Conservation (phyloP, 2,329 filamentous ascomycete genomes). For the Pseudogymnoascus sp. region DNA sequence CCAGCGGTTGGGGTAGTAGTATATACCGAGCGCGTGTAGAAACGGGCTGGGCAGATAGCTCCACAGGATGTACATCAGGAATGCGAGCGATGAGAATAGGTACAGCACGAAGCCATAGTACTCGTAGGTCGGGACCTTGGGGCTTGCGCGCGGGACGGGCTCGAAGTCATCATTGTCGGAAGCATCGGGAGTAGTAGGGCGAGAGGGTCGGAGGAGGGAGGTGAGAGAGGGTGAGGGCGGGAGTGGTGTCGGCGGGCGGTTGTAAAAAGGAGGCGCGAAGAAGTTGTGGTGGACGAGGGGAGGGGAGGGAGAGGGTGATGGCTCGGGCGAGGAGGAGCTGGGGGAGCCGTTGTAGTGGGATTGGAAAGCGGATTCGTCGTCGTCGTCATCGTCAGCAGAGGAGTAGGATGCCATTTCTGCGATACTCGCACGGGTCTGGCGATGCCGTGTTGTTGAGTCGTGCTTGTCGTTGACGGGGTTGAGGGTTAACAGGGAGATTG, state of each 20-base stretch:
- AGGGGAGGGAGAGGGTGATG: slow-evolving; percentile 24
- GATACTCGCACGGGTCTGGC: background rate
- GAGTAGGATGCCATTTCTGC: background rate
- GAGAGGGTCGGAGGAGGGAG: slow-evolving; percentile 78
- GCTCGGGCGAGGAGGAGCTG: slow-evolving; percentile 23
- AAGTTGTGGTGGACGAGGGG: slow-evolving; percentile 36
- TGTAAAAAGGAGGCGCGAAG: slow-evolving; percentile 87
- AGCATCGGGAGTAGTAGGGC: slow-evolving; percentile 88
- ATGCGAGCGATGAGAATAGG: slow-evolving; percentile 74
- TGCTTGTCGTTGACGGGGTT: background rate
- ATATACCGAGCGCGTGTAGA: slow-evolving; percentile 83
- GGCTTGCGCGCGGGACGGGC: slow-evolving; percentile 72
- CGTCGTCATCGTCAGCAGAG: slow-evolving; percentile 13
- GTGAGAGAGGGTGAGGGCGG: slow-evolving; percentile 90
- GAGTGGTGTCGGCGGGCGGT: slow-evolving; percentile 86
- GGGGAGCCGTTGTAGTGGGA: slow-evolving; percentile 20
- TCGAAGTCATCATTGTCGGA: slow-evolving; percentile 75
- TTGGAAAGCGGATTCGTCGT: slow-evolving; percentile 22
- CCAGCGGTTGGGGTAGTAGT: slow-evolving; percentile 97
- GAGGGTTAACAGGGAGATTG: background rate
- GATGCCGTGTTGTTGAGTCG: background rate
- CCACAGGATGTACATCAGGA: slow-evolving; percentile 62
- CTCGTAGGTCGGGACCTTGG: slow-evolving; percentile 97
- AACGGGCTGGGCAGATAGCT: slow-evolving; percentile 87
- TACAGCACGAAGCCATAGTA: slow-evolving; percentile 99